Evolutionary conservation across 1,139 yeast species (phyloP), one percentile per base, ranked within the genome.

Genomic region (Debaryomyces psychrophilus): DNA sequence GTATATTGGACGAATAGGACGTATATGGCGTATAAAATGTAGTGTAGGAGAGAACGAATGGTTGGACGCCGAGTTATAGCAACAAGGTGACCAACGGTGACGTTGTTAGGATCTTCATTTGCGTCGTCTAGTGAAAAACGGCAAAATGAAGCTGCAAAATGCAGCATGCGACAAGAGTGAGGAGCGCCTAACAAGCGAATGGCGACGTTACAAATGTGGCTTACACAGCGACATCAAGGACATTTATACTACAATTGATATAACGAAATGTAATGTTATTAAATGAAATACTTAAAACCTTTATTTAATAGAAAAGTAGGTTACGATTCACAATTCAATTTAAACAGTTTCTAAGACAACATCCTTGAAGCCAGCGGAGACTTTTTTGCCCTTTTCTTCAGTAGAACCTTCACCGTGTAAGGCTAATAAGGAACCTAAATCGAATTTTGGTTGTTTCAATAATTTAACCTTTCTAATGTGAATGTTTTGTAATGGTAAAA

Each of bases 381-480:
- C 77, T 68, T 75, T 75, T 68, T 75, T 75, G 58, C 80, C 80
- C 67, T 75, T 73, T 64, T 75, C 79, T 63, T 75, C 79, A 61
- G 79, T 48, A 50, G 76, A 59, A 57, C 72, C 74, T 65, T 75
- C 80, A 65, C 80, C 80, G 69, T 75, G 80, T 63, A 75, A 73
- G 56, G 79, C 68, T 68, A 75, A 60, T 62, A 75, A 74, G 56
- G 79, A 65, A 64, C 79, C 78, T 63, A 75, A 73, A 64, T 75
- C 80, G 71, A 75, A 75, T 67, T 75, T 75, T 58, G 80, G 80
- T 62, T 70, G 77, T 67, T 75, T 75, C 67, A 75, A 73, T 59
- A 75, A 72, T 68, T 75, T 75, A 53, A 75, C 80, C 68, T 75
- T 75, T 73, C 79, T 73, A 62, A 75, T 73, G 69, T 74, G 79